phyloP scores from a whole-genome alignment of 2,329 filamentous ascomycete genomes.

The Talaromyces atroroseus region DNA sequence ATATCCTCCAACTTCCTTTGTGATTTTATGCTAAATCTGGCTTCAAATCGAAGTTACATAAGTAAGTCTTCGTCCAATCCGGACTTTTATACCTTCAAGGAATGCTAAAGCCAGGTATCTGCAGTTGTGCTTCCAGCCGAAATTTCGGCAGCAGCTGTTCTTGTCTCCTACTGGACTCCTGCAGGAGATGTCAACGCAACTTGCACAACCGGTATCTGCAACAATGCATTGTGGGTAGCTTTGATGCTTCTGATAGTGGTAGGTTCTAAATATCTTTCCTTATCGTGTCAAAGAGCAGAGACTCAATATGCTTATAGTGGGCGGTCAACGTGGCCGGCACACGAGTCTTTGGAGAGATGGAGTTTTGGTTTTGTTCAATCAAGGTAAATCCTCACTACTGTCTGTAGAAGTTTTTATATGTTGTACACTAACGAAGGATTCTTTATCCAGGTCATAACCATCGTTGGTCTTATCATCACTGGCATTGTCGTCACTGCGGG shows the following conservation, averaged over 20 bases:
- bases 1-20: slow-evolving; percentile 22
- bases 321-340: slow-evolving; percentile 44
- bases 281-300: neutral
- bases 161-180: slow-evolving; percentile 58
- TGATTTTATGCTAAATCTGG: no score
- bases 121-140: slow-evolving; percentile 38
- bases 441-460: slow-evolving; percentile 37
- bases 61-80: neutral
- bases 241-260: slow-evolving; percentile 55
- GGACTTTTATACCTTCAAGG: neutral
- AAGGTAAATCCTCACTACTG: slow-evolving; percentile 25
- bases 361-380: slow-evolving; percentile 50
- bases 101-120: neutral
- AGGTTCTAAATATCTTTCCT: slow-evolving; percentile 5
- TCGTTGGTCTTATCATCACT: slow-evolving; percentile 48
- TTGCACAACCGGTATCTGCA: slow-evolving; percentile 16
- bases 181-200: slow-evolving; percentile 31
- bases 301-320: slow-evolving; percentile 1
- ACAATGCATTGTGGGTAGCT: slow-evolving; percentile 45
- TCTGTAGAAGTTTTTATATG: neutral
- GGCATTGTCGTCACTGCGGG: slow-evolving; percentile 53
- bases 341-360: slow-evolving; percentile 48
- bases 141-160: slow-evolving; percentile 59
- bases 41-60: neutral
- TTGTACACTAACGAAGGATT: neutral